These are phyloP conservation scores for Phytophthora pistaciae DNA, from an alignment of 352 stramenopile genomes.

Conservation along the genomic window DNA sequence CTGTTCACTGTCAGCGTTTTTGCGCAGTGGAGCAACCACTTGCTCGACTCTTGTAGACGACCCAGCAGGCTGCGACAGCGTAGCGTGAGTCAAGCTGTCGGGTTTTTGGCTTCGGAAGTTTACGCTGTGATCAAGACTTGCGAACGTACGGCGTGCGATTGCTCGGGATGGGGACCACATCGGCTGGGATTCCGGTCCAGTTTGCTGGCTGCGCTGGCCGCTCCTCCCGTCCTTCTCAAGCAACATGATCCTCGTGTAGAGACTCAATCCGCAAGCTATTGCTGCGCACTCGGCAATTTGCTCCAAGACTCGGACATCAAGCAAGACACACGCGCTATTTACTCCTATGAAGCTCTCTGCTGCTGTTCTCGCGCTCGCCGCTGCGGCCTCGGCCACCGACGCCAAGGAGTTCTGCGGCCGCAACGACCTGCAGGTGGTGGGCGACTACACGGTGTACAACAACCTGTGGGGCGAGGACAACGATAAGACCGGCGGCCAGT, in stretches of 20 bases:
- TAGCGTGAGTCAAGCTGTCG: background rate
- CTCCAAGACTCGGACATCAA: slow-evolving; percentile 7
- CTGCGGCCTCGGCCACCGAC: slow-evolving; percentile 3
- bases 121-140: background rate
- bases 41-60: background rate
- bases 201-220: background rate
- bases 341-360: slow-evolving; percentile 18
- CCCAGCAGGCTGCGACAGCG: background rate
- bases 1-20: background rate
- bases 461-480: slow-evolving; percentile 41
- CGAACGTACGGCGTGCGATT: slow-evolving; percentile 2
- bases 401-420: slow-evolving; percentile 25
- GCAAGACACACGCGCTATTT: background rate
- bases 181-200: slow-evolving; percentile 1
- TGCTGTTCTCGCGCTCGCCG: slow-evolving; percentile 2
- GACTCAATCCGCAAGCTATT: background rate
- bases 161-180: slow-evolving; percentile 20
- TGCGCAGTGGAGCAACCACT: background rate
- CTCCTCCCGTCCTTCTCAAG: background rate
- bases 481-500: slow-evolving; percentile 38
- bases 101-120: background rate
- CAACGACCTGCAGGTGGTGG: slow-evolving; percentile 21
- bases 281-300: slow-evolving; percentile 21
- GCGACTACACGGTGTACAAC: slow-evolving; percentile 52
- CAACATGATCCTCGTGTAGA: background rate